Evolutionary conservation across 441 rosid genomes (phyloP).

Genomic region (Omphalea diandra): DNA sequence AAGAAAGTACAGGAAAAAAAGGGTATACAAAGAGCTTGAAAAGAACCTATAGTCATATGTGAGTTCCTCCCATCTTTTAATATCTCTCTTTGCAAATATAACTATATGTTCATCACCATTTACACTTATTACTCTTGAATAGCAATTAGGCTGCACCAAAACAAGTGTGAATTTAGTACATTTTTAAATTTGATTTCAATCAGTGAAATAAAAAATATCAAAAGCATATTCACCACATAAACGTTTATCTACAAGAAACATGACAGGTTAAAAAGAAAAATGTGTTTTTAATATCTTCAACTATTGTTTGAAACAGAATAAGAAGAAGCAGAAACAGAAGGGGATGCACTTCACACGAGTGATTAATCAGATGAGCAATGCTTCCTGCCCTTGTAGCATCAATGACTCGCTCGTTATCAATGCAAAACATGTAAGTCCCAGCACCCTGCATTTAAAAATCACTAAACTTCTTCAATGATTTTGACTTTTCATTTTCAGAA

Average conservation of each 20-base stretch:
- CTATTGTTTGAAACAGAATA: conserved; percentile 1
- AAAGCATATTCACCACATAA: conserved; percentile 2
- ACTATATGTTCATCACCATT: conserved; percentile 91
- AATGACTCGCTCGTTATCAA: conserved; percentile 91
- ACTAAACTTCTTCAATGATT: too few species aligned
- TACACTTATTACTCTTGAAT: conserved; percentile 87
- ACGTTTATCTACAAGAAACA: conserved; percentile 18
- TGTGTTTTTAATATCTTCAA: not conserved
- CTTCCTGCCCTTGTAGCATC: conserved; percentile 99
- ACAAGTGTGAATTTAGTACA: conserved; percentile 9
- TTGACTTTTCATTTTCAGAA: too few species aligned
- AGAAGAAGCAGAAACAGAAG: conserved; percentile 31
- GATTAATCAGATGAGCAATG: conserved; percentile 97
- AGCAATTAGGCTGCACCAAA: conserved; percentile 94
- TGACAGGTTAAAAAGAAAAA: not conserved
- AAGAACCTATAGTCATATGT: conserved; percentile 95
- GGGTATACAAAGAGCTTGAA: conserved; percentile 14
- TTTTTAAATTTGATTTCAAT: not conserved
- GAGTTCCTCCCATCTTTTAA: conserved; percentile 93
- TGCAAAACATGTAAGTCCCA: conserved; percentile 98
- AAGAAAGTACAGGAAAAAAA: conserved; percentile 10
- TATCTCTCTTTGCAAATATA: conserved; percentile 96
- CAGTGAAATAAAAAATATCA: too few species aligned
- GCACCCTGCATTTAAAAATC: conserved; percentile 73
- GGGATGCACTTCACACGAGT: conserved; percentile 99